Evolutionary conservation across 306 rosid species (phyloP).

Genomic region (Quercus bicolor): DNA sequence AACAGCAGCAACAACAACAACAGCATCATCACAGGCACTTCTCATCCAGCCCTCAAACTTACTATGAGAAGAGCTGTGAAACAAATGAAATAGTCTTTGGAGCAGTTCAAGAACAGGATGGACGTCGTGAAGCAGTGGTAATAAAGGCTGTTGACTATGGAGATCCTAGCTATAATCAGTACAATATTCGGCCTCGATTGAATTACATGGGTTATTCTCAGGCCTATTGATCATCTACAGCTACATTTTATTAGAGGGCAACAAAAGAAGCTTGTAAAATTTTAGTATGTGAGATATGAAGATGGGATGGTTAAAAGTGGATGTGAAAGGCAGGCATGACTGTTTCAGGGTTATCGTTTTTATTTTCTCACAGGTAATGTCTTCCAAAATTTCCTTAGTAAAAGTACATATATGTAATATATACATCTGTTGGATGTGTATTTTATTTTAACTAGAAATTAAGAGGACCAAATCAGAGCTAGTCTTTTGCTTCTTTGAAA

Average conservation of each 20-base stretch:
- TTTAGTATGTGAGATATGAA: not conserved
- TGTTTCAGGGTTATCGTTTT: not conserved
- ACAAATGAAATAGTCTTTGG: constrained; percentile 94
- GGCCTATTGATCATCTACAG: constrained; percentile 41
- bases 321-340: not conserved
- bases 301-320: not conserved
- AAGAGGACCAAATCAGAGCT: constrained; percentile 8
- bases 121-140: constrained; percentile 82
- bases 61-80: constrained; percentile 70
- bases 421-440: not conserved
- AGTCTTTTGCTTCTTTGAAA: not conserved
- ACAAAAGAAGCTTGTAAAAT: not conserved
- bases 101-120: constrained; percentile 90
- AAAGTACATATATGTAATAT: not conserved
- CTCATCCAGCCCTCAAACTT: constrained; percentile 60
- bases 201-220: constrained; percentile 63
- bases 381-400: not conserved
- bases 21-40: constrained; percentile 58
- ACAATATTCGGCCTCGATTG: constrained; percentile 65
- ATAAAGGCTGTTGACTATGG: constrained; percentile 88
- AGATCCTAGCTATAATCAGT: constrained; percentile 62
- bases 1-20: constrained; percentile 33
- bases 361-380: constrained; percentile 2
- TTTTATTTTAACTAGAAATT: constrained; percentile 8
- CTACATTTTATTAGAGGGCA: constrained; percentile 16